Conservation (phyloP, 441 rosid species). For the Populus hybrid region DNA sequence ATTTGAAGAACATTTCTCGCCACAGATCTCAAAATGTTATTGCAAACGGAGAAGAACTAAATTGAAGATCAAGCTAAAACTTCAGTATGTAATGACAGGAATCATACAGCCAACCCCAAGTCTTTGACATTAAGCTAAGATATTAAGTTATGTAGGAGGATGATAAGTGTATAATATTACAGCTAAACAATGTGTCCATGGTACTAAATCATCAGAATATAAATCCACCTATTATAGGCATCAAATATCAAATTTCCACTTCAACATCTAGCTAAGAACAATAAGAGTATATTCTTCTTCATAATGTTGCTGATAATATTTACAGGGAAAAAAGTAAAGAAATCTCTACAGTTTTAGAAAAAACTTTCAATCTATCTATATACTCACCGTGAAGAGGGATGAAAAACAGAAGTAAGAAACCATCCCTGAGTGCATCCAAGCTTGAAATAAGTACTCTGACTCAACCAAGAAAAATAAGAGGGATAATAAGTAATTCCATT, state of each 20-base stretch:
- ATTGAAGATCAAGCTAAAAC: not conserved
- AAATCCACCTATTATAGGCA: not conserved
- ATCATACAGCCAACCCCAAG: not conserved
- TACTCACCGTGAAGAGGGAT: slow-evolving; percentile 67
- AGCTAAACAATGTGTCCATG: not conserved
- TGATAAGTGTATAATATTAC: not conserved
- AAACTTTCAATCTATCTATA: slow-evolving; percentile 7
- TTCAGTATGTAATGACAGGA: not conserved
- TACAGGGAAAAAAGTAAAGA: not conserved
- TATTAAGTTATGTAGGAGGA: not conserved
- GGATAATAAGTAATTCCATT: not conserved
- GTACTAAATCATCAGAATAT: not conserved
- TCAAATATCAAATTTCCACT: not conserved
- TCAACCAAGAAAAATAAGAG: slow-evolving; percentile 16
- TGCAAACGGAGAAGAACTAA: not conserved
- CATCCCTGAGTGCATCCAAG: slow-evolving; percentile 96
- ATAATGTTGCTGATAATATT: not conserved
- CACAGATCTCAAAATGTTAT: slow-evolving; percentile 5
- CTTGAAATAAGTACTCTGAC: slow-evolving; percentile 76
- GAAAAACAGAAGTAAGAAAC: slow-evolving; percentile 71
- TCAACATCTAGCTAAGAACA: not conserved
- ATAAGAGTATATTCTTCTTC: not conserved
- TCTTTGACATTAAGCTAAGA: not conserved
- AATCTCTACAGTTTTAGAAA: not conserved
- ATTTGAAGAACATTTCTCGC: slow-evolving; percentile 2